Base-by-base conservation (phyloP, 1,139 yeast genomes). In the Debaryomycetaceae sp. region DNA sequence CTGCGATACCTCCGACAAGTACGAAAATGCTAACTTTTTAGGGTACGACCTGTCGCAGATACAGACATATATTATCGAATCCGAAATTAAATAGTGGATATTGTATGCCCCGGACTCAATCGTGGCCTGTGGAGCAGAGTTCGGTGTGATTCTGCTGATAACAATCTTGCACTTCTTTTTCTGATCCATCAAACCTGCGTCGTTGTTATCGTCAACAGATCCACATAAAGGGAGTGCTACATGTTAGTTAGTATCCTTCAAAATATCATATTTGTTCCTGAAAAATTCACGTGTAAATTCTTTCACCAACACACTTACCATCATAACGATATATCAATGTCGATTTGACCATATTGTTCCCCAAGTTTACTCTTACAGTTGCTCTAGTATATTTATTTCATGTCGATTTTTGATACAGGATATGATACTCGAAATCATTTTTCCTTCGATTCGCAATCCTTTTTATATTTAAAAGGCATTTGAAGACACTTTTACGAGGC, bases 161-260 rank as follows among this genome's bases (percentile, higher is more conserved):
- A 93, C 75, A 49, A 86, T 71, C 68, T 93, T 91, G 56, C 90
- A 81, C 63, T 89, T 89, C 62, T 86, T 83, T 76, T 91, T 91
- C 61, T 88, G 93, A 49, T 88, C 95, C 37, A 74, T 62, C 44
- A 91, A 71, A 11, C 72, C 68, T 4, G 75, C 66, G 46, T 71
- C 75, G 43, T 75, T 76, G 51, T 84, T 86, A 54, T 90, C 96
- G 58, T 91, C 98, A 13, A 89, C 93, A 1, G 96, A 87, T n/a
- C 96, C 96, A 50, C 95, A 83, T 46, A 91, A 75, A 17, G 98
- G 97, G 47, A 90, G 82, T 4, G 93, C 93, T 83, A 42, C 17
- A 3, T 5, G 13, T 5, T 8, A 5, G 42, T 42, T 44, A 42
- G 46, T 44, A 42, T 40, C 14, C 22, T 24, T 23, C 24, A n/a